phyloP scores from a whole-genome alignment of 352 stramenopile species.

The Pythium guiyangense region DNA sequence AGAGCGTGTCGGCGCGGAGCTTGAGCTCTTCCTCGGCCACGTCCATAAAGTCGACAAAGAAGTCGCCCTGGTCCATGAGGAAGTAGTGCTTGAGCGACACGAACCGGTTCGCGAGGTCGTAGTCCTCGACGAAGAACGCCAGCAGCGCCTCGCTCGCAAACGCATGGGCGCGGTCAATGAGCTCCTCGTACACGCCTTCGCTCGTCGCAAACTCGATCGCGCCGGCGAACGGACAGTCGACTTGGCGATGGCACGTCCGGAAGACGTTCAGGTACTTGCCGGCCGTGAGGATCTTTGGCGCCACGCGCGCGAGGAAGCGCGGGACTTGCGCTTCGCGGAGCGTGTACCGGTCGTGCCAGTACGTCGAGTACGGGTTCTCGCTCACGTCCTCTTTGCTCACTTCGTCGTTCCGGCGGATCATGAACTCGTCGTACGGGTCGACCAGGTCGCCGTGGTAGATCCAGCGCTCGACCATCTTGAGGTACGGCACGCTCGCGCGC shows the following conservation, averaged over 20 bases:
- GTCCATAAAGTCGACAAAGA: conserved; percentile 98
- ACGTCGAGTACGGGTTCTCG: conserved; percentile 87
- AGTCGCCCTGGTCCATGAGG: conserved; percentile 97
- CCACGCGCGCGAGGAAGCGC: conserved; percentile 72
- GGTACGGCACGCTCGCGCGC: conserved; percentile 78
- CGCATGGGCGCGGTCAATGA: conserved; percentile 79
- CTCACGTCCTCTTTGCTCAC: conserved; percentile 81
- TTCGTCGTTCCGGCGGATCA: conserved; percentile 80
- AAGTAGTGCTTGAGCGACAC: conserved; percentile 97
- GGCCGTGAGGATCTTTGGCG: conserved; percentile 85
- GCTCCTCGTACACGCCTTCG: conserved; percentile 74
- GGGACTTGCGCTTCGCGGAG: conserved; percentile 73
- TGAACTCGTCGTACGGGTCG: conserved; percentile 91
- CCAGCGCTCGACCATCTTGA: conserved; percentile 89
- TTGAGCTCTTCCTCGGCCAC: conserved; percentile 94
- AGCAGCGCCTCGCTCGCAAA: conserved; percentile 78
- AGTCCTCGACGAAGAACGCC: conserved; percentile 76
- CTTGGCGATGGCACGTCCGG: conserved; percentile 67
- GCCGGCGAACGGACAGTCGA: conserved; percentile 77
- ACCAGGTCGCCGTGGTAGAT: conserved; percentile 88
- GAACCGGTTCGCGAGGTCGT: conserved; percentile 74
- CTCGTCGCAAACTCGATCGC: conserved; percentile 59
- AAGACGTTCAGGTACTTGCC: conserved; percentile 93
- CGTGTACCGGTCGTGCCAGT: conserved; percentile 88
- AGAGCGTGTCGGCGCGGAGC: conserved; percentile 81